Base-by-base conservation (phyloP, 768 basidiomycete genomes). In the Serendipita sp. region DNA sequence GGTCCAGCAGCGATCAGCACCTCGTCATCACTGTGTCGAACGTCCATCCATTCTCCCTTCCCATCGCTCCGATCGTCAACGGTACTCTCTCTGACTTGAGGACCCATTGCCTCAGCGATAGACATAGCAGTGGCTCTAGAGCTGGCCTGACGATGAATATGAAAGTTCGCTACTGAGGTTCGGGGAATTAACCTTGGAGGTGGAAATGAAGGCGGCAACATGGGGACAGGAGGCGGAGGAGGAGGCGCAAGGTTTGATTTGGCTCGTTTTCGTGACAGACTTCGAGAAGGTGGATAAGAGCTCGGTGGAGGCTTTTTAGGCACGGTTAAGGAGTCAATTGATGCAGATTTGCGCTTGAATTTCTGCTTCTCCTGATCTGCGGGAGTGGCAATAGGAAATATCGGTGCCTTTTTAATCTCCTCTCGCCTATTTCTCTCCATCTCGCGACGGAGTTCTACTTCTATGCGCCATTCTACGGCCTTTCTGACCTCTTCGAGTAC, bases 391-490 rank as follows among this genome's bases (percentile, higher is more conserved):
- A 34, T 23, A 33, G 55, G 34, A n/a, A 34, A 27, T 4, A 37
- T n/a, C 10, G 34, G 74, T 2, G 72, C 65, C 68, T 81, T 85
- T 70, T 85, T 90, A 45, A 80, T 76, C 65, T 80, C 81, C 69
- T 89, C 87, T 63, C 84, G 76, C 62, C 84, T 80, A n/a, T 76
- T 75, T 37, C 84, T 82, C 53, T 91, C 88, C 37, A 81, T 79
- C 72, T 91, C 88, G 64, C 88, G 77, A 44, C 83, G 81, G 64
- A 86, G 73, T 72, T 91, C 90, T 29, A 84, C 79, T 4, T 92
- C 90, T 66, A 91, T 83, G 16, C 90, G 80, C 89, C 88, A 91
- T 72, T 92, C 90, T 3, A 92, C 84, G 2, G 85, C 86, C 70
- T 85, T 88, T 72, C 84, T 87, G 11, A 92, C 81, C 69, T 92